Percentiles rank a stretch among this genome's conserved stretches.
Conservation (phyloP, 495 filamentous ascomycete genomes). For the Hypoxylon cercidicola region DNA sequence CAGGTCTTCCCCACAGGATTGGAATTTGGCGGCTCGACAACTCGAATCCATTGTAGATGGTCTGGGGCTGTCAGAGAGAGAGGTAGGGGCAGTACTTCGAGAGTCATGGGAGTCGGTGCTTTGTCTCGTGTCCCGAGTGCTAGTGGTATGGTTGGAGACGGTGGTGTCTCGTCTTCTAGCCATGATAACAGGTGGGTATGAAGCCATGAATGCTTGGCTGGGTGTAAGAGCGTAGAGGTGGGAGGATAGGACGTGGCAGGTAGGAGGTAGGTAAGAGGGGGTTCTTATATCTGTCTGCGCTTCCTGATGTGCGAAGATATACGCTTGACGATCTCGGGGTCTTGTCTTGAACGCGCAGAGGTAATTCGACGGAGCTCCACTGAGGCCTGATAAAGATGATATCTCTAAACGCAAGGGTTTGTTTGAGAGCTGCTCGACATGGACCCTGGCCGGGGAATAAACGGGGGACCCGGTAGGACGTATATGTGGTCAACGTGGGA, state of each 20-base stretch:
- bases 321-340: constrained; percentile 39
- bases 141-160: constrained; percentile 54
- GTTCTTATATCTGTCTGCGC: constrained; percentile 40
- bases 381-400: constrained; percentile 47
- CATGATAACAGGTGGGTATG: constrained; percentile 38
- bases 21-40: constrained; percentile 48
- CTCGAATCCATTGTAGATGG: constrained; percentile 60
- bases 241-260: too few relatives aligned
- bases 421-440: constrained; percentile 46
- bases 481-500: constrained; percentile 26
- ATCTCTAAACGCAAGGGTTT: constrained; percentile 41
- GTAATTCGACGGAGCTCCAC: constrained; percentile 40
- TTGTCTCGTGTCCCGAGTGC: constrained; percentile 68
- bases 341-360: constrained; percentile 32
- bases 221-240: constrained; percentile 6
- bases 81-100: constrained; percentile 74
- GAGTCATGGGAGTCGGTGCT: constrained; percentile 73
- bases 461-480: constrained; percentile 36
- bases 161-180: constrained; percentile 43
- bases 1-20: constrained; percentile 58
- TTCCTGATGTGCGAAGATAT: constrained; percentile 12
- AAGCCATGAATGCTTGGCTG: constrained; percentile 27
- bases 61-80: constrained; percentile 65
- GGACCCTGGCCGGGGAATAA: constrained; percentile 40
- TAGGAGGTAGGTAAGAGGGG: constrained; percentile 15